These are phyloP conservation scores for Boletus tylopilopsis DNA, from an alignment of 768 basidiomycete genomes.

Conservation along the genomic window DNA sequence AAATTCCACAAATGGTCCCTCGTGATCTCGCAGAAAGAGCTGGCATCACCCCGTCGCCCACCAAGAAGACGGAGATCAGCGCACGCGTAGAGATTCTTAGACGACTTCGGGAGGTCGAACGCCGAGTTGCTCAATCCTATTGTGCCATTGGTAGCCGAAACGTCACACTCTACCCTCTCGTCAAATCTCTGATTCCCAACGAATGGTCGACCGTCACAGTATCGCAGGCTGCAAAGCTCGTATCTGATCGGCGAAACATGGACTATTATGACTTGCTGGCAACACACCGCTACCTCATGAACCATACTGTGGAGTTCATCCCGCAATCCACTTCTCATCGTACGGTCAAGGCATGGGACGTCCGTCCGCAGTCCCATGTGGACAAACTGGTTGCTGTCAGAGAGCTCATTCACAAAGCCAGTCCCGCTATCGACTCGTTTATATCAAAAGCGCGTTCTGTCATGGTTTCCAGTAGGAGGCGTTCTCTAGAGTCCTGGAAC, in stretches of 20 bases:
- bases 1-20: conserved; percentile 54
- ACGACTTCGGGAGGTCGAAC: conserved; percentile 52
- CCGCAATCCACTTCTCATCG: conserved; percentile 45
- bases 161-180: conserved; percentile 36
- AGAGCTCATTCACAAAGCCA: conserved; percentile 42
- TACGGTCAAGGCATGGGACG: conserved; percentile 47
- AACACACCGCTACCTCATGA: conserved; percentile 65
- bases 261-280: conserved; percentile 41
- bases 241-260: conserved; percentile 30
- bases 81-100: conserved; percentile 67
- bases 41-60: conserved; percentile 33
- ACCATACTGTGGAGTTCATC: conserved; percentile 47
- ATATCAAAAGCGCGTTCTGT: conserved; percentile 44
- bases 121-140: conserved; percentile 41
- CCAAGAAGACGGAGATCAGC: conserved; percentile 36
- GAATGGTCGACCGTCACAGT: conserved; percentile 58
- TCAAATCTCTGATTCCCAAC: conserved; percentile 43
- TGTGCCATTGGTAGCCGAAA: conserved; percentile 33
- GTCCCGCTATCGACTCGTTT: conserved; percentile 46
- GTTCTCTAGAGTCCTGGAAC: conserved; percentile 28
- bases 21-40: conserved; percentile 46
- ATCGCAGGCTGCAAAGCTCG: conserved; percentile 45
- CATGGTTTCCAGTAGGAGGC: conserved; percentile 33
- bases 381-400: conserved; percentile 46
- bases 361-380: conserved; percentile 61